Evolutionary conservation across 1,284 basidiomycete genomes (phyloP), one percentile per base, ranked within the genome.

Genomic region (Pyrrhoderma noxium): DNA sequence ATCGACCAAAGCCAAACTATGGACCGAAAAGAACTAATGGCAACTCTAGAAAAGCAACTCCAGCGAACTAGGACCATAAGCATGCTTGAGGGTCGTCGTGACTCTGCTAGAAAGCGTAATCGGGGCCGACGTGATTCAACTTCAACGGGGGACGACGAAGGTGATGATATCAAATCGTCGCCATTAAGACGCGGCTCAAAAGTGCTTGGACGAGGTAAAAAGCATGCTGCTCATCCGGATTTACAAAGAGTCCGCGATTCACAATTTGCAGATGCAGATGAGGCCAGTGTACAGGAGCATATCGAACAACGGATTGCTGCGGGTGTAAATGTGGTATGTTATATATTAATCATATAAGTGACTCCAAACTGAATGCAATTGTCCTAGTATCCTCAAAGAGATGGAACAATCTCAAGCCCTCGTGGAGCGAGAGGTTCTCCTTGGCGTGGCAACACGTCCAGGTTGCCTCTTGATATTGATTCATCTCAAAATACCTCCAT

Each of bases 261-360:
- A 4, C 92, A 93, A 61, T 94, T 94, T 61, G 83, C 89, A 79
- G 91, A 93, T 64, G 92, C 91, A 3, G 88, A 93, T 57, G 92
- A 93, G 54, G 86, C 83, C n/a, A 75, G 83, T 55, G 89, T 88
- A 3, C 78, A 87, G 57, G 82, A 85, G 58, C 89, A 93, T 63
- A 85, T 93, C 45, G 86, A 92, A 61, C 80, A 86, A 56, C 85
- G 88, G 55, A 66, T 94, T 40, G 85, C 79, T 34, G 82, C 81
- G 47, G 88, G 89, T 21, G 80, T 79, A 22, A 81, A 81, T 52
- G 72, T 85, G 58, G 85, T 88, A 62, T 58, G 78, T 49, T 25
- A 23, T 41, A 35, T 49, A 21, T 14, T 50, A 8, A 11, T n/a
- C 8, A 19, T 39, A 16, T 22, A 18, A 14, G 25, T 8, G 31